A percentile compares a stretch with the other conserved stretches of the same genome.
phyloP scores from a whole-genome alignment of 495 filamentous ascomycete genomes.

The Aspergillus bridgeri region DNA sequence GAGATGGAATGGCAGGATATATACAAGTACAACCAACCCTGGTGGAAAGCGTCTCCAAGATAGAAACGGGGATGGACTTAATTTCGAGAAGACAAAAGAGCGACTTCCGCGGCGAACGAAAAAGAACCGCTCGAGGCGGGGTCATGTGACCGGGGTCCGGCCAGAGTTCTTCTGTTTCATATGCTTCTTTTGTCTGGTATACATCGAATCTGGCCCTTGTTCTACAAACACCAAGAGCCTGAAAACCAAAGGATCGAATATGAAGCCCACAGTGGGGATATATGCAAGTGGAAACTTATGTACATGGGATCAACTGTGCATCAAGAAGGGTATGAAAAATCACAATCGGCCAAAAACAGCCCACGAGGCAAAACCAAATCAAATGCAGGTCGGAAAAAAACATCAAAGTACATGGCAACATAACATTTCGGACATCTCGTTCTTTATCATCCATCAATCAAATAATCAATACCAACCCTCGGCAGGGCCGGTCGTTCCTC shows the following conservation, averaged over 20 bases:
- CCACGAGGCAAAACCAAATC: conserved; percentile 7
- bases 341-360: conserved; percentile 16
- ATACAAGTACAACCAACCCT: background rate
- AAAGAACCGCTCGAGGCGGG: background rate
- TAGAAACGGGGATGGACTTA: background rate
- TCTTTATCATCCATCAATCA: conserved; percentile 24
- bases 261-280: conserved; percentile 11
- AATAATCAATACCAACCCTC: conserved; percentile 8
- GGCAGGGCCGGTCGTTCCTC: conserved; percentile 11
- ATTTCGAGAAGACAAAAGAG: background rate
- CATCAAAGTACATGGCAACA: conserved; percentile 23
- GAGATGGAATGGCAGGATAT: background rate
- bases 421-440: conserved; percentile 28
- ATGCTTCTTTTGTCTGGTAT: no score
- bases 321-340: conserved; percentile 24
- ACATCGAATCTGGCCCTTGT: no score
- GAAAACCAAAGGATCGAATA: background rate
- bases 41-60: background rate
- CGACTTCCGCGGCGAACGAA: background rate
- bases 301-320: conserved; percentile 19
- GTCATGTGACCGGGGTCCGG: background rate
- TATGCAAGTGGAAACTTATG: conserved; percentile 24
- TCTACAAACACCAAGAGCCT: no score
- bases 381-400: conserved; percentile 17
- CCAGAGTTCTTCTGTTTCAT: no score